Base-by-base conservation (phyloP, 75 land plant species). In the Cunninghamia lanceolata region DNA sequence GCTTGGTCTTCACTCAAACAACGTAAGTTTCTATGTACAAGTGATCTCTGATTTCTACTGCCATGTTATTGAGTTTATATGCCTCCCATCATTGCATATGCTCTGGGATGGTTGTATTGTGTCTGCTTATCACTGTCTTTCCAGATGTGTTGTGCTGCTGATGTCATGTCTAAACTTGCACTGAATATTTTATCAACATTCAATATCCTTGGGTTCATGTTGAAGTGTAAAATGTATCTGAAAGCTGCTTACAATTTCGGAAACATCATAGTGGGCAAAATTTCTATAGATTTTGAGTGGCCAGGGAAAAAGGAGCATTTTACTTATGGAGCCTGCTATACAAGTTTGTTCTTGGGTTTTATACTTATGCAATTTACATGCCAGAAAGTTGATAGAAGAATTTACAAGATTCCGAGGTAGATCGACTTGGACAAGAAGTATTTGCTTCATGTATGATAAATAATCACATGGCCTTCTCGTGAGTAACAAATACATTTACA, bases 1-100 rank as follows among this genome's bases (percentile, higher is more conserved):
- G 94, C 94, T 25, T 95, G 97, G 97, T 88, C 90, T 68, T 93
- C 95, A 56, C 86, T 95, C 9, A 95, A 95, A 89, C 91, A 94
- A 89, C 92, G 97, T 95, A 76, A 93, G 94, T 83, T 15, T 56
- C n/a, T 34, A 73, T 73, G 38, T 34, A 73, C 75, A 73, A 32
- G 75, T 34, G 36, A 73, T 34, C 34, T 2, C 34, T 73, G 36
- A 73, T 34, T 34, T 2, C 34, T 34, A 32, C 38, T 73, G 36
- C 9, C 38, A 73, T 34, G 14, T 66, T 34, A 14, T 73, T 11
- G 36, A 32, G 36, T 73, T 73, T 34, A 73, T 11, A 16, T 73
- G 36, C 36, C 75, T 73, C 13, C 3, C 35, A 32, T 71, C 36
- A 73, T 73, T 73, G 14, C 16, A 30, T 32, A 11, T 34, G 3